A percentile compares a stretch with the other conserved stretches of the same genome.
phyloP scores from a whole-genome alignment of 495 filamentous ascomycete genomes.

The Penicillium pulvis region DNA sequence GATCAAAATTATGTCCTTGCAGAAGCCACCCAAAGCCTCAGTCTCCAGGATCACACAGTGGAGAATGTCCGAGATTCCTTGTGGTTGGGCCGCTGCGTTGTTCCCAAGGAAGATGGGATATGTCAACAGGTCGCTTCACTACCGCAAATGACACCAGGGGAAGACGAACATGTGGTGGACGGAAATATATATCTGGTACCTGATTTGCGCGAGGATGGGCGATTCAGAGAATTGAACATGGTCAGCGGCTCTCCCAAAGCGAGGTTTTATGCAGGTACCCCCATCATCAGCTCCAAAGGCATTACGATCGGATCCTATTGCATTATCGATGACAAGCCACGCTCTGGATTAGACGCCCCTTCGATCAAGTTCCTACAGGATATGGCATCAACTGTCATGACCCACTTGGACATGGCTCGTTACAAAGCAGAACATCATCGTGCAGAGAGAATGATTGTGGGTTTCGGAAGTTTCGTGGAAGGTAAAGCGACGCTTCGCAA shows the following conservation, averaged over 20 bases:
- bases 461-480: conserved; percentile 35
- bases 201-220: conserved; percentile 25
- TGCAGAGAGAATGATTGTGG: conserved; percentile 31
- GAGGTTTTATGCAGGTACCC: conserved; percentile 62
- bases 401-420: conserved; percentile 22
- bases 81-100: conserved; percentile 41
- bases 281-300: conserved; percentile 57
- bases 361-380: conserved; percentile 35
- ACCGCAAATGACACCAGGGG: too few species aligned
- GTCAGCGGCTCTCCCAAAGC: neutral
- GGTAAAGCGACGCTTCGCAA: conserved; percentile 27
- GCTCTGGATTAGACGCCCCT: conserved; percentile 17
- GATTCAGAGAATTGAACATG: neutral
- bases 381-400: conserved; percentile 32
- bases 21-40: conserved; percentile 54
- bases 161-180: too few species aligned
- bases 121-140: conserved; percentile 42
- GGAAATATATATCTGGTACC: conserved; percentile 1
- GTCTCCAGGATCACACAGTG: conserved; percentile 23
- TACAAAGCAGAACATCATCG: conserved; percentile 7
- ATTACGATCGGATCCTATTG: conserved; percentile 62
- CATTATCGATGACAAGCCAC: conserved; percentile 52
- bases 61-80: conserved; percentile 33
- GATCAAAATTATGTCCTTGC: conserved; percentile 58
- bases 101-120: conserved; percentile 43